phyloP scores from a whole-genome alignment of 2,329 filamentous ascomycete genomes.

The Geosmithia putterillii region DNA sequence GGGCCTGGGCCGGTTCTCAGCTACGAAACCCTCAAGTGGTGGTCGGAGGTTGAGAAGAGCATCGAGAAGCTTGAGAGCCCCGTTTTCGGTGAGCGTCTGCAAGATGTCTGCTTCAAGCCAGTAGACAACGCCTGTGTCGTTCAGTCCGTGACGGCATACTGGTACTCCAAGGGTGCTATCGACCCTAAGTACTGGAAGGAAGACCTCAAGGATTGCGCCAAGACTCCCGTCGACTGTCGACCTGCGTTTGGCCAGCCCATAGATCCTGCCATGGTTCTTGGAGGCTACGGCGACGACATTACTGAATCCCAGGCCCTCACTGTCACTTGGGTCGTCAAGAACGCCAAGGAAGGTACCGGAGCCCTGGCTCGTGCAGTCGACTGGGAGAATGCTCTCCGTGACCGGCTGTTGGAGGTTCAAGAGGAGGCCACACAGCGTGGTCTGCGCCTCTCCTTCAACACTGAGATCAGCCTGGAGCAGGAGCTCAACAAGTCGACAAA shows the following conservation, averaged over 20 bases:
- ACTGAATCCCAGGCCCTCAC: slow-evolving; percentile 70
- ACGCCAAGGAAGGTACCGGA: slow-evolving; percentile 61
- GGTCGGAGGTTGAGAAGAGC: slow-evolving; percentile 78
- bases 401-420: slow-evolving; percentile 65
- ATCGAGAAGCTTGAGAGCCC: slow-evolving; percentile 61
- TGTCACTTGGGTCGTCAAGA: slow-evolving; percentile 90
- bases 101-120: slow-evolving; percentile 91
- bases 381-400: slow-evolving; percentile 73
- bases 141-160: slow-evolving; percentile 87
- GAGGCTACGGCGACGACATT: slow-evolving; percentile 61
- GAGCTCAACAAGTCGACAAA: slow-evolving; percentile 98
- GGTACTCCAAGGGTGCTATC: slow-evolving; percentile 43
- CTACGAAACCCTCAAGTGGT: slow-evolving; percentile 85
- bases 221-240: slow-evolving; percentile 72
- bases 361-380: slow-evolving; percentile 68
- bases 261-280: slow-evolving; percentile 73
- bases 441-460: slow-evolving; percentile 83
- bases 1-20: slow-evolving; percentile 67
- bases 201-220: slow-evolving; percentile 59
- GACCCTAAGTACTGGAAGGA: slow-evolving; percentile 51
- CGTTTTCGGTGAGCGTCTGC: slow-evolving; percentile 54
- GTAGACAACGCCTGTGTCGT: slow-evolving; percentile 81
- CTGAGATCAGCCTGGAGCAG: slow-evolving; percentile 87
- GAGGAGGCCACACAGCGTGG: slow-evolving; percentile 66
- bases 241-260: slow-evolving; percentile 84